phyloP scores from a whole-genome alignment of 768 basidiomycete species.

The Pisolithus microcarpus region DNA sequence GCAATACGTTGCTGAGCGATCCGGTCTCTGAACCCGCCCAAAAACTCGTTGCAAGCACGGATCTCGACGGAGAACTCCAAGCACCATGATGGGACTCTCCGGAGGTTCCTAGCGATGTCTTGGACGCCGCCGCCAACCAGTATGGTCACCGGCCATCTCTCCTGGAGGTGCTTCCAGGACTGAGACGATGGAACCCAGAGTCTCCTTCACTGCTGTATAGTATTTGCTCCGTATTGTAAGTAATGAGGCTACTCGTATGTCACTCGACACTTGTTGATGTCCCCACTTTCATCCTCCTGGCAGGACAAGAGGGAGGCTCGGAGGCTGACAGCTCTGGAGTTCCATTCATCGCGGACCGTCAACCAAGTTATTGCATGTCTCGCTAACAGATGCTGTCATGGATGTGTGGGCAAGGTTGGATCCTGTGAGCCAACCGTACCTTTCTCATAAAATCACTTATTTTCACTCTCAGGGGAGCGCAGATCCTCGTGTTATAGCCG shows the following conservation, averaged over 20 bases:
- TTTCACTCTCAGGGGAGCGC: slow-evolving; percentile 23
- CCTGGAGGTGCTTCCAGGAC: slow-evolving; percentile 40
- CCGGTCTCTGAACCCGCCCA: slow-evolving; percentile 56
- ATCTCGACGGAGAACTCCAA: slow-evolving; percentile 40
- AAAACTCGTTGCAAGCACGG: slow-evolving; percentile 52
- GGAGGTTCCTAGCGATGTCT: slow-evolving; percentile 1
- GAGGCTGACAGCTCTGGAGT: slow-evolving; percentile 42
- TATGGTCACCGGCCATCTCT: slow-evolving; percentile 36
- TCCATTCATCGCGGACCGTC: slow-evolving; percentile 59
- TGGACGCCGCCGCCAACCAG: slow-evolving; percentile 3
- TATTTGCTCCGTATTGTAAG: slow-evolving; percentile 60
- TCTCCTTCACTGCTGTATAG: slow-evolving; percentile 57
- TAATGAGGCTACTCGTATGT: slow-evolving; percentile 47
- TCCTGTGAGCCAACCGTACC: slow-evolving; percentile 17
- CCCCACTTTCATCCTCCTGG: slow-evolving; percentile 44
- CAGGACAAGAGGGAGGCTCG: slow-evolving; percentile 43
- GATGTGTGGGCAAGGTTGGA: slow-evolving; percentile 63
- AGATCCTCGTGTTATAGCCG: slow-evolving; percentile 36
- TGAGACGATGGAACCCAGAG: slow-evolving; percentile 33
- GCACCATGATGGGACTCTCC: slow-evolving; percentile 70
- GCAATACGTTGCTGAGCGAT: slow-evolving; percentile 47
- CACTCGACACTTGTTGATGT: slow-evolving; percentile 54
- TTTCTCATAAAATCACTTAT: slow-evolving; percentile 8
- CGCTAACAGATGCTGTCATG: slow-evolving; percentile 45
- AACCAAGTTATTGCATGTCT: slow-evolving; percentile 45